Base-by-base conservation (phyloP, 495 filamentous ascomycete species). In the Aspergillus sparsus region DNA sequence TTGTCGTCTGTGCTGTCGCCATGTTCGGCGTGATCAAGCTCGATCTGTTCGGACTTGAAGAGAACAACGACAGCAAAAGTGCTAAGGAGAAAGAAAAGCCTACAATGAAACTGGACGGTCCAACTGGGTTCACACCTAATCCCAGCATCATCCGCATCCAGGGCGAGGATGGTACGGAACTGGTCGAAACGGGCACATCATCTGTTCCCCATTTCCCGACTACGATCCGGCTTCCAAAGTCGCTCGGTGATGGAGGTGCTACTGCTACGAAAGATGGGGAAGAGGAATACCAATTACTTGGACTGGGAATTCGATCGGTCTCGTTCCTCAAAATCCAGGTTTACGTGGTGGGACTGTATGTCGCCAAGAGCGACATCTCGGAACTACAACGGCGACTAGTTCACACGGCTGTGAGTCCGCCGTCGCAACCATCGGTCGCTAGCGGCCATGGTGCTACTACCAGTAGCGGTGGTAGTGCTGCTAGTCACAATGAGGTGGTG, bases 291-390 rank as follows among this genome's bases (percentile, higher is more conserved):
- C 90, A 90, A 32, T 82, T 97, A 0, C 79, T 97, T 6, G 94
- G 94, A 0, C 78, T 96, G 41, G 94, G 94, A 8, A 83, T 93
- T 52, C 85, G 94, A 53, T 93, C 88, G 7, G 94, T 98, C 16
- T 92, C 87, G 39, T 96, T 97, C 68, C 71, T 98, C 44, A 75
- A 83, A n/a, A 89, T 98, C 31, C 86, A 96, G 70, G 94, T 98
- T 56, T 98, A 98, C 77, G 89, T 97, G 13, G 89, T 96, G 0
- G 94, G 94, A 7, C 77, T 94, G 62, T 98, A 98, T 74, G 80
- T 97, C 31, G 89, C 89, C 18, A 92, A 86, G 5, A 72, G 84
- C 37, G 91, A 96, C 66, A 85, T 98, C 57, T 71, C 74, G 7
- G 67, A 71, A 21, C 72, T 89, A 16, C 86, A 88, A 67, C 71